Evolutionary conservation across 2,329 filamentous ascomycete genomes (phyloP), one percentile per base, ranked within the genome.

Genomic region (Exophiala bonariae): DNA sequence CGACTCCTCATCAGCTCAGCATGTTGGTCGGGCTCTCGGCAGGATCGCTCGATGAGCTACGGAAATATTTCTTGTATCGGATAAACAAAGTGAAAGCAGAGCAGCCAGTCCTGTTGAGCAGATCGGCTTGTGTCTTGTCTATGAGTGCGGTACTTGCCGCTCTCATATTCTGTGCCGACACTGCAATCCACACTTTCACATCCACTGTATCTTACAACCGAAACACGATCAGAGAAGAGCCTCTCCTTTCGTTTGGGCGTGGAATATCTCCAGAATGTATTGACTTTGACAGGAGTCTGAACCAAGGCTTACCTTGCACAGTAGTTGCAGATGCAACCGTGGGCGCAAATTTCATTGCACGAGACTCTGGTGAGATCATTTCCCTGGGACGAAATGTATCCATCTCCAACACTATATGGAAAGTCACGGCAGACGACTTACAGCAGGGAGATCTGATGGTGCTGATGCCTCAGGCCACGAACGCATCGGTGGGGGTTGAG

Each of bases 261-360:
- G 39, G 39, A 8, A n/a, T 42, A n/a, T 13, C 14, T 7, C 6
- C 6, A 6, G 11, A 33, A 14, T 42, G 39, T 18, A 42, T 34
- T 18, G 23, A 20, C 28, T 36, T 35, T 26, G 28, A 47, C 17
- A 13, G 44, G 7, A 34, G 14, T 22, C 8, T 6, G 18, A 36
- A 47, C 30, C 37, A 47, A n/a, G 44, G 44, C 14, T 17, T 47
- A n/a, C 44, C 44, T 3, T 47, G 44, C 32, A 42, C 44, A 4
- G 39, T 44, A 14, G 23, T 43, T 8, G 37, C 44, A 5, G 44
- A 43, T 20, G 44, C 28, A n/a, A 42, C n/a, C 14, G 36, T 47
- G 6, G 26, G 39, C 13, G 16, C 23, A 9, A 47, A 41, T 16
- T 23, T 19, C 17, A 23, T 43, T 20, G 37, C 36, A 8, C 18